A percentile compares a stretch with the other conserved stretches of the same genome.
phyloP scores from a whole-genome alignment of 2,329 filamentous ascomycete species.

The Exophiala aquamarina region DNA sequence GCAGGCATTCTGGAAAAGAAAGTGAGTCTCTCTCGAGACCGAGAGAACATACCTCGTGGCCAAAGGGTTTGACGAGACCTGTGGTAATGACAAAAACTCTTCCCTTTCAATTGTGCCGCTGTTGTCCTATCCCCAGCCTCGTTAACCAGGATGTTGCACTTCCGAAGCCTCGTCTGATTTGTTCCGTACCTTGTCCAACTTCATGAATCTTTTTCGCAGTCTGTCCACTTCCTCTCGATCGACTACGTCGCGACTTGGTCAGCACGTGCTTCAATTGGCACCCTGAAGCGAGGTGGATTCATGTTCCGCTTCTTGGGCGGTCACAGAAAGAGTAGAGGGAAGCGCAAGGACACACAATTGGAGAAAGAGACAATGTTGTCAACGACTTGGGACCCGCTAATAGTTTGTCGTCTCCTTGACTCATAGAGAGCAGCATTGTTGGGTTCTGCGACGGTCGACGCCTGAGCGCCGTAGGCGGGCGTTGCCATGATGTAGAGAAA shows the following conservation, averaged over 20 bases:
- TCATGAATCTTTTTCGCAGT: conserved; percentile 97
- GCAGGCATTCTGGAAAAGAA: conserved; percentile 1
- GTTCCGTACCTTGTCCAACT: conserved; percentile 80
- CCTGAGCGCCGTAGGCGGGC: conserved; percentile 40
- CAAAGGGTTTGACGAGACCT: conserved; percentile 96
- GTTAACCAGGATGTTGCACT: neutral
- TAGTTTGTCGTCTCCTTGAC: conserved; percentile 42
- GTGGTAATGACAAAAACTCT: conserved; percentile 93
- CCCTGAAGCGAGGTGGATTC: neutral
- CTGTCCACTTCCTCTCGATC: conserved; percentile 96
- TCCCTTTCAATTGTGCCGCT: conserved; percentile 98
- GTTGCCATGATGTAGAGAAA: conserved; percentile 38
- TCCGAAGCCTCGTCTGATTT: neutral
- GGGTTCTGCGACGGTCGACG: conserved; percentile 37
- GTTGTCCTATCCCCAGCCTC: conserved; percentile 67
- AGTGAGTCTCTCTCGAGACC: conserved; percentile 4
- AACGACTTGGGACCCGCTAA: conserved; percentile 66
- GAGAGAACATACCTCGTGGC: conserved; percentile 70
- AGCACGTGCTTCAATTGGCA: conserved; percentile 14
- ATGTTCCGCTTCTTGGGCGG: neutral
- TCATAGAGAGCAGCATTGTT: conserved; percentile 47
- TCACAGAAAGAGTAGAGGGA: neutral
- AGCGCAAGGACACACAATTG: conserved; percentile 69
- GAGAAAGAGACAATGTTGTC: conserved; percentile 95
- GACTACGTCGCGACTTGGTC: conserved; percentile 57